Evolutionary conservation across 371 early-diverging fungal species (phyloP), one percentile per base, ranked within the genome.

Genomic region (Mucor circinelloides): DNA sequence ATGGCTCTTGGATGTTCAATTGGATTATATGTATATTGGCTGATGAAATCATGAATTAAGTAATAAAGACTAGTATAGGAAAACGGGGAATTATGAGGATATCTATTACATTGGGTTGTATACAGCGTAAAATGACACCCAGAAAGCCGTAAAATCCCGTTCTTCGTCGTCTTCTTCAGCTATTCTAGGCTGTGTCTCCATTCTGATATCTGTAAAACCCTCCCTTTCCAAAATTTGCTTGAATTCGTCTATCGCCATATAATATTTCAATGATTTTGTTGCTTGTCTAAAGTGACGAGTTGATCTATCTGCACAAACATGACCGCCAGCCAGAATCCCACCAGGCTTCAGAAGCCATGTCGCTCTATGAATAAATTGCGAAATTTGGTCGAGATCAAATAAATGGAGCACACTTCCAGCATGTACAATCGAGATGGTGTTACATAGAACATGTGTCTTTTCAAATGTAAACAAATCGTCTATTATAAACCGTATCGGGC

Each of bases 381-480:
- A 40, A 1, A 74, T 42, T 8, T 44, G 62, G 9, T 74, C 72
- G 15, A 54, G 15, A 19, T 68, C 62, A 44, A 82, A 76, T 21
- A 82, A 58, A 34, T 82, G 82, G 32, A 82, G 69, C 34, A 82
- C 60, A 60, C 82, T 82, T 19, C 78, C 76, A 34, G 80, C 68
- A 32, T 78, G 70, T 6, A 76, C 67, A n/a, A 76, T 63, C 3
- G 63, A 60, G 7, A 66, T 67, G 12, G 32, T 48, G n/a, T 55
- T 10, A n/a, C 40, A 34, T 58, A 70, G 36, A 32, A 63, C 66
- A 6, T 52, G 52, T 52, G 52, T 52, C 52, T 58, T 17, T 13
- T 50, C 52, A 23, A 69, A 64, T 6, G 31, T 42, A 23, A 78
- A 75, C 1, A 80, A 30, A 40, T 79, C 74, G 17, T 69, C 73